Evolutionary conservation across 148 eudicot species (phyloP).

Genomic region (Vaccinium vitisidaea): DNA sequence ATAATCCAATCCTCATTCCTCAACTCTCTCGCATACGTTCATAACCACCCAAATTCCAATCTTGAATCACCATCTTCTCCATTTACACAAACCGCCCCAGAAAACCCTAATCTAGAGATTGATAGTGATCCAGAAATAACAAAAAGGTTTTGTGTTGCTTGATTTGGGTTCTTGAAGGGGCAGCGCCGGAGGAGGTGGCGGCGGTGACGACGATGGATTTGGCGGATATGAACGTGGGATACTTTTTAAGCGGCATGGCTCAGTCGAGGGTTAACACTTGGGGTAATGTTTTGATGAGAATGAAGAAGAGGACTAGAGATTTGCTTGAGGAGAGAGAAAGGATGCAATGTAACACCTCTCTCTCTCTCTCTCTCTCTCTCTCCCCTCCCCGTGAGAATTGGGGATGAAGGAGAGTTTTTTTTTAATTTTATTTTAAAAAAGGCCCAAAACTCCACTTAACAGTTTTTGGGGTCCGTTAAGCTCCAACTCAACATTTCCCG

Average conservation of each 20-base stretch:
- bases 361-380: too few species aligned
- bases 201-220: slow-evolving; percentile 65
- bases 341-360: slow-evolving; percentile 1
- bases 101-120: slow-evolving; percentile 19
- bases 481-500: too few species aligned
- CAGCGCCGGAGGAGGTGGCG: slow-evolving; percentile 51
- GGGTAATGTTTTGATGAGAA: slow-evolving; percentile 62
- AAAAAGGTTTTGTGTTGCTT: slow-evolving; percentile 84
- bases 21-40: slow-evolving; percentile 3
- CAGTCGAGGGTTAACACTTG: slow-evolving; percentile 85
- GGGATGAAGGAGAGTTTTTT: too few species aligned
- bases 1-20: background rate
- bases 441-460: too few species aligned
- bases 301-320: slow-evolving; percentile 68
- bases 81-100: too few species aligned
- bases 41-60: slow-evolving; percentile 18
- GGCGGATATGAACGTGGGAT: slow-evolving; percentile 77
- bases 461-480: too few species aligned
- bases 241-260: slow-evolving; percentile 34
- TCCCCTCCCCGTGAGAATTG: too few species aligned
- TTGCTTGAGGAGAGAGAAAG: slow-evolving; percentile 41
- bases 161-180: slow-evolving; percentile 73
- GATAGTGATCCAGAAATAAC: slow-evolving; percentile 92
- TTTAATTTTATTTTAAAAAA: too few species aligned
- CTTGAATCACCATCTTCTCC: background rate